Evolutionary conservation across 1,284 basidiomycete species (phyloP).

Genomic region (Rhodofomes roseus): DNA sequence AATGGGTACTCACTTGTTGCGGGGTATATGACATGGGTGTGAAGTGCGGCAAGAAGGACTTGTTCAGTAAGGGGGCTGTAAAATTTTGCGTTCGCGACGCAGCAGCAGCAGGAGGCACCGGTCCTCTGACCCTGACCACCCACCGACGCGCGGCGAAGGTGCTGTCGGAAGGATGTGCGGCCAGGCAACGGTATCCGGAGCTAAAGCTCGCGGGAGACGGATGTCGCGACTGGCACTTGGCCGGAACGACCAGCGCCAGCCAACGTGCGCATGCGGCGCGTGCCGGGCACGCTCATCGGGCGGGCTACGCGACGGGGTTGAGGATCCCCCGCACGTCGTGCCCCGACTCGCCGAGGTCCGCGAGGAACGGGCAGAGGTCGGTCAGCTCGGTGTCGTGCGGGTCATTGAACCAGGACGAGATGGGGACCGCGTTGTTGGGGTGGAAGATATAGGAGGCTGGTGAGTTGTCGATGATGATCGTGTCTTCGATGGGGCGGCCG

Average conservation of each 20-base stretch:
- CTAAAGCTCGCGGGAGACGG: background rate
- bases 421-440: constrained; percentile 97
- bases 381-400: constrained; percentile 96
- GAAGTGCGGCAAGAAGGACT: background rate
- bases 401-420: constrained; percentile 99
- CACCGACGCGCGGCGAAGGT: background rate
- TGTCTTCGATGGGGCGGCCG: constrained; percentile 87
- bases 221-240: constrained; percentile 2
- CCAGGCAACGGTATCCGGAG: background rate
- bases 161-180: no score
- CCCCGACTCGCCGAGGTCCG: constrained; percentile 73
- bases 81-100: background rate
- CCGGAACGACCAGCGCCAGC: constrained; percentile 2
- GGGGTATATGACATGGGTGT: background rate
- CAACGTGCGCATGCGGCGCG: background rate
- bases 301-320: constrained; percentile 43
- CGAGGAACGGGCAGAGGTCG: constrained; percentile 90
- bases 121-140: background rate
- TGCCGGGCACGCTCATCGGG: background rate
- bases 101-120: background rate
- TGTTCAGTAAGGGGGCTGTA: background rate
- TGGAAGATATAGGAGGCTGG: constrained; percentile 99
- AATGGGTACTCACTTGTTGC: background rate
- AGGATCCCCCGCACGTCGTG: constrained; percentile 92
- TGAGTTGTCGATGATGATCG: constrained; percentile 98